Percentiles rank a stretch among this genome's conserved stretches.
These are phyloP conservation scores for Taphrina confusa DNA, from an alignment of 1,139 yeast genomes.

Conservation along the genomic window DNA sequence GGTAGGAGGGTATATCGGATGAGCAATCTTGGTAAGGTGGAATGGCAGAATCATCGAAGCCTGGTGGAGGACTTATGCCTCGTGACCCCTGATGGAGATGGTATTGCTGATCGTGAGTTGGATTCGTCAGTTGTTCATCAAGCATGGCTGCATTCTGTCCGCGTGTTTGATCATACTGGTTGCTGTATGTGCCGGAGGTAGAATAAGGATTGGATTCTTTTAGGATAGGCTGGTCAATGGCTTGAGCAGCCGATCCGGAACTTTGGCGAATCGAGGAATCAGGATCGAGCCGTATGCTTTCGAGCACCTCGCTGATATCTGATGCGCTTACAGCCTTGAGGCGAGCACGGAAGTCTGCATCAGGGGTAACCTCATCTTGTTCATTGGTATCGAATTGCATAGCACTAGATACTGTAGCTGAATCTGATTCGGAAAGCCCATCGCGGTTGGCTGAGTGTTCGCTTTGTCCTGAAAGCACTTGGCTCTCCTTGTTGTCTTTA, in stretches of 20 bases:
- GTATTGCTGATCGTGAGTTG: conserved; percentile 20
- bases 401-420: neutral
- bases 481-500: no score
- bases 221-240: neutral
- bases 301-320: conserved; percentile 8
- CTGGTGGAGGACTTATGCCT: conserved; percentile 22
- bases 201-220: neutral
- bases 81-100: conserved; percentile 10
- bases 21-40: conserved; percentile 16
- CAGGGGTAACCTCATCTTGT: neutral
- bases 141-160: neutral
- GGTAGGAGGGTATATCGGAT: conserved; percentile 12
- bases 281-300: conserved; percentile 16
- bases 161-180: no score
- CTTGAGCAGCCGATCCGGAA: neutral
- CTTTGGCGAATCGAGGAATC: neutral
- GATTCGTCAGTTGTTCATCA: neutral
- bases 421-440: no score
- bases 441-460: no score
- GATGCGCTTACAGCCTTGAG: neutral
- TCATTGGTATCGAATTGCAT: neutral
- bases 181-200: no score
- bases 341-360: conserved; percentile 7
- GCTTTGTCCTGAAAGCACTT: no score
- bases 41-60: conserved; percentile 16